Conservation (phyloP, 768 basidiomycete genomes). For the Suillus subalutaceus region DNA sequence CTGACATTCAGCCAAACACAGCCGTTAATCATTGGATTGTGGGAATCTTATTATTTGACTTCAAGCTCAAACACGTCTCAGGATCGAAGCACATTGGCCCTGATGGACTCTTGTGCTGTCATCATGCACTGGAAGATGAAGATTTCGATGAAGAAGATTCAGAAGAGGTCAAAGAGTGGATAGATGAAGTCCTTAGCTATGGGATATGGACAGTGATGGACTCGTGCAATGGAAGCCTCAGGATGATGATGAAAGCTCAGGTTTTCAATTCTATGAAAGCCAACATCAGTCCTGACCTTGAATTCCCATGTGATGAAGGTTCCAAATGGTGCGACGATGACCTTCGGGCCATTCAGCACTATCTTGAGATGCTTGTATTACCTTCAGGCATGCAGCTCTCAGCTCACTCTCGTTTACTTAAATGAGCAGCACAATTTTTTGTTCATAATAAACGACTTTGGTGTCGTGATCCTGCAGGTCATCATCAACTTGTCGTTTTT, state of each 20-base stretch:
- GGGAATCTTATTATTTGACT: not conserved
- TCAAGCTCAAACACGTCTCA: not conserved
- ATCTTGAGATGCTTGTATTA: not conserved
- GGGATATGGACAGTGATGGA: not conserved
- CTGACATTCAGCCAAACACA: slow-evolving; percentile 29
- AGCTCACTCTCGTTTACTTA: not conserved
- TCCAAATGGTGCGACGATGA: not conserved
- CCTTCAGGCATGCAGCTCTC: not conserved
- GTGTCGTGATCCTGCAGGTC: slow-evolving; percentile 21
- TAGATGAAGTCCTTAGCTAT: not conserved
- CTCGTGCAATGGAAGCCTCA: not conserved
- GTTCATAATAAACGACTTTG: slow-evolving; percentile 20
- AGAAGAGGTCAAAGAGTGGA: not conserved
- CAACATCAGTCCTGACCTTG: not conserved
- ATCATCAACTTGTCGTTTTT: slow-evolving; percentile 27
- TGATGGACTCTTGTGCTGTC: not conserved
- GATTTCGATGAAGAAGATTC: not conserved
- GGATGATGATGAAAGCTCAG: not conserved
- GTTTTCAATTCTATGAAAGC: not conserved
- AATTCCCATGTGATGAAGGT: not conserved
- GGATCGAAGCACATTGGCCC: not conserved
- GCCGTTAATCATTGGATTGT: not conserved
- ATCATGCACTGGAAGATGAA: not conserved
- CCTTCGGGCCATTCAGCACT: not conserved
- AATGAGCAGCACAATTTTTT: slow-evolving; percentile 19